A percentile compares a stretch with the other conserved stretches of the same genome.
Conservation (phyloP, 306 rosid genomes). For the Leucaena leucocephala region DNA sequence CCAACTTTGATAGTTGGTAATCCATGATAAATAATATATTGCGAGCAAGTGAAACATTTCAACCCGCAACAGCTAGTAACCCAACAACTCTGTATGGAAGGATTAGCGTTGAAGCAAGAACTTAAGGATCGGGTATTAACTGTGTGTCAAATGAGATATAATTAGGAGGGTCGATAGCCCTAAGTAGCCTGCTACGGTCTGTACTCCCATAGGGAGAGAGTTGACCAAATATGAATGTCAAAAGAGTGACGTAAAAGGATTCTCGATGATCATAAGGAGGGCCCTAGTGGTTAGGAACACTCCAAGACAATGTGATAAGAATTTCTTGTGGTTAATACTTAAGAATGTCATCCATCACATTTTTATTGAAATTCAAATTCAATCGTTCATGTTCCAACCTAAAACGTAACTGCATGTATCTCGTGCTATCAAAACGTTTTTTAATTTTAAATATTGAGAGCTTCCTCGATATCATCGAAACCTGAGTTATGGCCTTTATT, state of each 20-base stretch:
- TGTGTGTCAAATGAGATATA: neutral
- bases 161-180: neutral
- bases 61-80: constrained; percentile 1
- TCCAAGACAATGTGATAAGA: constrained; percentile 23
- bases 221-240: constrained; percentile 35
- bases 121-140: neutral
- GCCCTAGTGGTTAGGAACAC: constrained; percentile 44
- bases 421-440: neutral
- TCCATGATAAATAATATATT: neutral
- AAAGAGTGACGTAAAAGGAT: constrained; percentile 41
- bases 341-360: neutral
- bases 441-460: neutral
- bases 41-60: constrained; percentile 10
- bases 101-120: neutral
- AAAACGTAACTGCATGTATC: neutral
- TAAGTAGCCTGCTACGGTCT: neutral
- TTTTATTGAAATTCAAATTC: neutral
- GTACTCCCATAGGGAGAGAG: constrained; percentile 27
- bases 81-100: constrained; percentile 17
- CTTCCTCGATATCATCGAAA: neutral
- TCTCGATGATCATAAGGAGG: constrained; percentile 23
- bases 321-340: neutral
- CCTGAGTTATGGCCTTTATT: neutral
- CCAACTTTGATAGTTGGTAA: constrained; percentile 2
- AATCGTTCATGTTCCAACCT: neutral